Evolutionary conservation across 176 grass and related monocot species (phyloP), one percentile per base, ranked within the genome.

Genomic region (Eremochloa ophiuroides): DNA sequence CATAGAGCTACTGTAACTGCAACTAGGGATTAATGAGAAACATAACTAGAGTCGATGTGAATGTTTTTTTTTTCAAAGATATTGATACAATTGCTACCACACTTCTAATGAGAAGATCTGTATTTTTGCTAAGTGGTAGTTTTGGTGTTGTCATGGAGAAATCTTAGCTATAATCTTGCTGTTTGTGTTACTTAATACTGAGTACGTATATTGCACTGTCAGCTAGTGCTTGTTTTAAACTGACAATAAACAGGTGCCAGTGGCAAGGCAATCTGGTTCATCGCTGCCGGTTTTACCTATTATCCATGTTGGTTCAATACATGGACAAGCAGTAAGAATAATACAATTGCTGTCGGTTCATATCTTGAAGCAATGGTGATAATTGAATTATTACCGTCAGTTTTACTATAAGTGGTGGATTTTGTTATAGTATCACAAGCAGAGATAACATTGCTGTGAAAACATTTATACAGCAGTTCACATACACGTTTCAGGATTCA

Each of bases 1-100:
- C 39, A 44, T 84, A 80, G 62, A 62, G 13, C 82, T 75, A 53
- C 8, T 80, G 69, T 80, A 80, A 84, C 35, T 69, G 51, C 51
- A 72, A 56, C 35, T 80, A 89, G 41, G 33, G 62, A 62, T 88
- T 55, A 23, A n/a, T 34, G 73, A 76, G 78, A 25, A n/a, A 17
- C 80, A 61, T 74, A 88, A 84, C 68, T 80, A 74, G 69, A 40
- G 61, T 3, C 42, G 39, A 28, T 74, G 16, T n/a, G 7, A 37
- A 17, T 73, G 74, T 2, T 14, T 14, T 35, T 3, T 3, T 40
- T 2, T 17, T 48, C 3, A 31, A 69, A 71, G 48, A 22, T 67
- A 50, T 42, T 80, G 58, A 20, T 75, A 44, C 69, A 65, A 78
- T 20, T 82, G 48, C 22, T 11, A 30, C 17, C 18, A 33, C 41